Percentiles rank a stretch among this genome's conserved stretches.
Evolutionary conservation across 371 early-diverging fungal species (phyloP).

Genomic region (Actinomortierella wolfii): DNA sequence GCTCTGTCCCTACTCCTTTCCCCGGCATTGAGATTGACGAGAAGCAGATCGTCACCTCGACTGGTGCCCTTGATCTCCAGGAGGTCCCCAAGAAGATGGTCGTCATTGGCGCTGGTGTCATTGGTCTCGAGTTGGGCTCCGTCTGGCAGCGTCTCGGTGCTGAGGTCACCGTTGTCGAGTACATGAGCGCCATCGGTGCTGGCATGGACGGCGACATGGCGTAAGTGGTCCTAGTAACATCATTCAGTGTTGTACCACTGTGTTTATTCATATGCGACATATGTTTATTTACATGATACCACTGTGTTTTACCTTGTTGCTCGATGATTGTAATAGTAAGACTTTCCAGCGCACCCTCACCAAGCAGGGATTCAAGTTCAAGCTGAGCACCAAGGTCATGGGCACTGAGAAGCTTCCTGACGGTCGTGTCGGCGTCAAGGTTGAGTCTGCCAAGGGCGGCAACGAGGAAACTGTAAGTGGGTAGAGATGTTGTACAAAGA

Average conservation of each 20-base stretch:
- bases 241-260: too few species aligned
- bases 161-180: conserved; percentile 97
- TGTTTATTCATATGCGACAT: too few species aligned
- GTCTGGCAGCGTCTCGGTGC: conserved; percentile 97
- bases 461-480: conserved; percentile 72
- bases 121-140: conserved; percentile 97
- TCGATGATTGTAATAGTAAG: conserved; percentile 55
- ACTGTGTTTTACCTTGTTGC: not conserved
- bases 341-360: conserved; percentile 86
- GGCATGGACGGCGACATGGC: conserved; percentile 97
- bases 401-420: conserved; percentile 80
- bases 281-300: too few species aligned
- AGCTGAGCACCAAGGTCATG: conserved; percentile 95
- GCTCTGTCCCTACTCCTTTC: conserved; percentile 93
- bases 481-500: not conserved
- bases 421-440: conserved; percentile 88
- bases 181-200: conserved; percentile 91
- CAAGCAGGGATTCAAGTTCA: conserved; percentile 98
- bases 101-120: conserved; percentile 98
- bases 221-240: conserved; percentile 46
- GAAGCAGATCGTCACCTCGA: conserved; percentile 94
- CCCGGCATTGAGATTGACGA: conserved; percentile 95
- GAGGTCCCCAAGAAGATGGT: conserved; percentile 97
- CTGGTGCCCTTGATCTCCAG: conserved; percentile 93
- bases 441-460: conserved; percentile 90